These are phyloP conservation scores for Aspergillus sclerotiicarbonarius DNA, from an alignment of 495 filamentous ascomycete genomes.

Conservation along the genomic window DNA sequence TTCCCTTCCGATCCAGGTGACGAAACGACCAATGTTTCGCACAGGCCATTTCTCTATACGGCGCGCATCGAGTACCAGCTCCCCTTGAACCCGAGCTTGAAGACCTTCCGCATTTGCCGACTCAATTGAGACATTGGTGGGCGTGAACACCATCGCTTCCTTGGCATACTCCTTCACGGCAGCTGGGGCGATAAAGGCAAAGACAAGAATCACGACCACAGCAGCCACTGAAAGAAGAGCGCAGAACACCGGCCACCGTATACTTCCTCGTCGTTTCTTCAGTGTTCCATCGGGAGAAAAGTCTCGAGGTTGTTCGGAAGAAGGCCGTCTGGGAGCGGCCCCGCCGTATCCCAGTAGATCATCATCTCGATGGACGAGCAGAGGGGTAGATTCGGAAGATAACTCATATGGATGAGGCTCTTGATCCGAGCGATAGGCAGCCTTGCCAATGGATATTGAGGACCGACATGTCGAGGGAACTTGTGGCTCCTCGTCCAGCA, in stretches of 20 bases:
- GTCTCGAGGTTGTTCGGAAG: slow-evolving; percentile 19
- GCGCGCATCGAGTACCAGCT: slow-evolving; percentile 72
- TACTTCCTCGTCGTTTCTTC: slow-evolving; percentile 28
- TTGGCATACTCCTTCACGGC: slow-evolving; percentile 81
- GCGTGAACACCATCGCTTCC: slow-evolving; percentile 75
- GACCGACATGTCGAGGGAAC: slow-evolving; percentile 19
- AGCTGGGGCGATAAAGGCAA: slow-evolving; percentile 77
- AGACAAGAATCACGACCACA: slow-evolving; percentile 51
- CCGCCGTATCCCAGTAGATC: slow-evolving; percentile 35
- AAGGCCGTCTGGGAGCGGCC: slow-evolving; percentile 18
- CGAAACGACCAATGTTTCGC: slow-evolving; percentile 68
- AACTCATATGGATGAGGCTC: slow-evolving; percentile 31
- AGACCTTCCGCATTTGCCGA: slow-evolving; percentile 77
- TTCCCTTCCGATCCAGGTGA: slow-evolving; percentile 77
- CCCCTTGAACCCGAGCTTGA: slow-evolving; percentile 72
- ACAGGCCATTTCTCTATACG: slow-evolving; percentile 68
- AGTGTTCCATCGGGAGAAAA: slow-evolving; percentile 12
- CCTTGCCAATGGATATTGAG: slow-evolving; percentile 9
- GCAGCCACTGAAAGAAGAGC: slow-evolving; percentile 49
- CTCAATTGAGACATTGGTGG: slow-evolving; percentile 77
- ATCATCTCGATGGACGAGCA: slow-evolving; percentile 38
- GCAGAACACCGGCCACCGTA: slow-evolving; percentile 58
- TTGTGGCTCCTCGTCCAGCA: slow-evolving; percentile 27
- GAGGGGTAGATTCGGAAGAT: slow-evolving; percentile 44
- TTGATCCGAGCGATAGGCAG: slow-evolving; percentile 15